Evolutionary conservation across 2,329 filamentous ascomycete species (phyloP).

Genomic region (Penicillium digitatum): DNA sequence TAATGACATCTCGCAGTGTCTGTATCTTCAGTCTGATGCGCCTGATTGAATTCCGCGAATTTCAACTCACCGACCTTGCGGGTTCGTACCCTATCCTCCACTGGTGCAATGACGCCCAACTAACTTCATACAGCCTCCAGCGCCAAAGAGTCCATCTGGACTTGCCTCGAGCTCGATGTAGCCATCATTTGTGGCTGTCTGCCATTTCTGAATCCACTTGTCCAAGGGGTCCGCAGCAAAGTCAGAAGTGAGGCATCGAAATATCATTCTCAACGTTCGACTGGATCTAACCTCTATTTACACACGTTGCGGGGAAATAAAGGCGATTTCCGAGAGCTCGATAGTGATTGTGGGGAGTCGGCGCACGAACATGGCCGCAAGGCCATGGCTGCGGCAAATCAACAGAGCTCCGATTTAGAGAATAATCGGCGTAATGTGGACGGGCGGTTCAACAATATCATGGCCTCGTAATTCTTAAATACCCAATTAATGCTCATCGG

Average conservation of each 20-base stretch:
- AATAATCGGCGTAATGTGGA: not conserved
- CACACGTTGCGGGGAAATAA: not conserved
- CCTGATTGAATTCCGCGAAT: not conserved
- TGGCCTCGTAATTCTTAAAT: not conserved
- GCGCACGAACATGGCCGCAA: not conserved
- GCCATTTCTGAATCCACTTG: not conserved
- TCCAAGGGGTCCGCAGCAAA: not conserved
- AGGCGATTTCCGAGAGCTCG: not conserved
- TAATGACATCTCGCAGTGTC: not conserved
- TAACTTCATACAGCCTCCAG: not conserved
- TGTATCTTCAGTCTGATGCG: not conserved
- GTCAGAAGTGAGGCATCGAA: not conserved
- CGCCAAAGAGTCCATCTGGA: not conserved
- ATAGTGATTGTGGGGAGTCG: not conserved
- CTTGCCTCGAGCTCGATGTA: not conserved
- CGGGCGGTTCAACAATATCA: not conserved
- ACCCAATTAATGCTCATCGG: not conserved
- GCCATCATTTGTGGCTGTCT: not conserved
- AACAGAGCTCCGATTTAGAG: not conserved
- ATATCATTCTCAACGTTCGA: not conserved
- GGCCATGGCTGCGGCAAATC: not conserved
- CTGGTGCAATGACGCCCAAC: not conserved
- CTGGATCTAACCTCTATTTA: not conserved
- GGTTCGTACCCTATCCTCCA: not conserved
- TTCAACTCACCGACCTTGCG: not conserved